Conservation (phyloP, 768 basidiomycete species). For the Amanita pallidorosea region DNA sequence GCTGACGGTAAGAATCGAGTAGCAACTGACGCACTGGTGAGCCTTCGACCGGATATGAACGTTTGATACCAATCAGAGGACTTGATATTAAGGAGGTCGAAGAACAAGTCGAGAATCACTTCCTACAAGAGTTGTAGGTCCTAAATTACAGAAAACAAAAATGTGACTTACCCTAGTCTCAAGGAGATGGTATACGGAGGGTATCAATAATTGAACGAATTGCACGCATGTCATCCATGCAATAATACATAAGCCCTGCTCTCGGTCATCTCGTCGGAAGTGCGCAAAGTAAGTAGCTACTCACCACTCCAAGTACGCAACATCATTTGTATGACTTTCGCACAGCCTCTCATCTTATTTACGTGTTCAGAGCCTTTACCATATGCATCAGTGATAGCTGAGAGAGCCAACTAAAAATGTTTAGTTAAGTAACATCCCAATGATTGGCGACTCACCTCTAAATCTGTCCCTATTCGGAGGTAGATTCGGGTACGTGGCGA, state of each 20-base stretch:
- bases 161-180: slow-evolving; percentile 62
- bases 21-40: slow-evolving; percentile 58
- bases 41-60: slow-evolving; percentile 78
- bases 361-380: slow-evolving; percentile 71
- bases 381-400: slow-evolving; percentile 88
- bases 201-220: slow-evolving; percentile 79
- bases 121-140: slow-evolving; percentile 40
- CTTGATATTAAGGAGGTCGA: slow-evolving; percentile 86
- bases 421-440: not conserved
- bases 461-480: slow-evolving; percentile 71
- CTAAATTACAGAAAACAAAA: not conserved
- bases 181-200: slow-evolving; percentile 77
- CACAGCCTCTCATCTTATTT: slow-evolving; percentile 70
- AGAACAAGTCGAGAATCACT: slow-evolving; percentile 88
- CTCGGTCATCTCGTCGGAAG: not conserved
- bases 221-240: slow-evolving; percentile 80
- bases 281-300: slow-evolving; percentile 14
- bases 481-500: slow-evolving; percentile 73
- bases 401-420: slow-evolving; percentile 59
- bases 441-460: slow-evolving; percentile 57
- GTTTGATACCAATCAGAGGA: slow-evolving; percentile 89
- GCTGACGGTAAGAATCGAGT: not conserved
- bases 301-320: slow-evolving; percentile 89
- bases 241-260: slow-evolving; percentile 83
- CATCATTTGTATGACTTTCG: slow-evolving; percentile 73